phyloP scores from a whole-genome alignment of 2,329 filamentous ascomycete genomes.

The Metarhizium humberi region DNA sequence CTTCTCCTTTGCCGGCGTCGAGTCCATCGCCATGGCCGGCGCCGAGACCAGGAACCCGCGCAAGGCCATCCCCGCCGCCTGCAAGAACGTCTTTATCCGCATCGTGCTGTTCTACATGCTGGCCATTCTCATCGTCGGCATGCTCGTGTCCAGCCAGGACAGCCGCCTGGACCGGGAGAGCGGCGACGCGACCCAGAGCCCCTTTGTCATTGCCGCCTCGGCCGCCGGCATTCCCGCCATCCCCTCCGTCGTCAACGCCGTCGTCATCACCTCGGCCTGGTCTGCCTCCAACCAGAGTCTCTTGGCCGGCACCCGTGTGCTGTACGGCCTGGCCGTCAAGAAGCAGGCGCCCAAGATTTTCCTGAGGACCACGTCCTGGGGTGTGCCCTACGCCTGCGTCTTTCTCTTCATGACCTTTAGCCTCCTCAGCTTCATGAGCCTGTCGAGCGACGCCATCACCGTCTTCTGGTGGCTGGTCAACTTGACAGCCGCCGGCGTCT shows the following conservation, averaged over 20 bases:
- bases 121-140: conserved; percentile 61
- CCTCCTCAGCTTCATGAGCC: conserved; percentile 47
- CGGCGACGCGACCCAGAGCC: conserved; percentile 39
- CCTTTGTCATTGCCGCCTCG: conserved; percentile 64
- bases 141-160: conserved; percentile 51
- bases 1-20: conserved; percentile 60
- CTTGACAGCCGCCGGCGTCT: conserved; percentile 51
- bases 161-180: conserved; percentile 39
- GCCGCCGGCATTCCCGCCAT: conserved; percentile 58
- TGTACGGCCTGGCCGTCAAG: conserved; percentile 58
- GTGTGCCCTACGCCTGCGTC: conserved; percentile 53
- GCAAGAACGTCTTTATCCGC: conserved; percentile 47
- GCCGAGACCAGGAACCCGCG: conserved; percentile 49
- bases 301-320: conserved; percentile 59
- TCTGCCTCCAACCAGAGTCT: conserved; percentile 51
- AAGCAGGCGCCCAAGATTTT: conserved; percentile 57
- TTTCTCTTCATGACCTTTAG: conserved; percentile 44
- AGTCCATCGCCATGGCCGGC: conserved; percentile 51
- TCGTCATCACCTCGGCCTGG: conserved; percentile 62
- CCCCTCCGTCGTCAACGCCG: conserved; percentile 65
- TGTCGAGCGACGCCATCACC: conserved; percentile 47
- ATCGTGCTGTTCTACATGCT: conserved; percentile 55
- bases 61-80: conserved; percentile 43
- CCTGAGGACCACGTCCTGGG: conserved; percentile 48
- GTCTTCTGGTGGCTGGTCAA: conserved; percentile 59